Conservation (phyloP, 192 early-diverging fungal species). For the Phycomyces blakesleeanus region DNA sequence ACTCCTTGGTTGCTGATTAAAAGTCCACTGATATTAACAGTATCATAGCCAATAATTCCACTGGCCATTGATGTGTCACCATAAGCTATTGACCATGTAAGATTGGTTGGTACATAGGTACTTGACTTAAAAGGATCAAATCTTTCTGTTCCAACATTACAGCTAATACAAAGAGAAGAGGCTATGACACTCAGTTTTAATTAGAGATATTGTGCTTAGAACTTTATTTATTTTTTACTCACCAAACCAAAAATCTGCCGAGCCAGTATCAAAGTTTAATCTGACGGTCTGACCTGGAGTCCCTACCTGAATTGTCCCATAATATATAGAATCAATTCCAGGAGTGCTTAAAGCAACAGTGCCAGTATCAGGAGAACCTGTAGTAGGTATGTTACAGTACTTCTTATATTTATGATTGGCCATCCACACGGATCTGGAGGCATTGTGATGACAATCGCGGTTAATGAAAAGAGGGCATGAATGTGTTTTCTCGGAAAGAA, state of each 20-base stretch:
- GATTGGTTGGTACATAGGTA: constrained; percentile 50
- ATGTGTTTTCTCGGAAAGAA: too few relatives aligned
- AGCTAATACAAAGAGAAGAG: constrained; percentile 30
- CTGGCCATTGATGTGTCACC: constrained; percentile 40
- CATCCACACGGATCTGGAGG: constrained; percentile 13
- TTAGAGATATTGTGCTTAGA: not conserved
- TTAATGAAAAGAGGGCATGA: constrained; percentile 9
- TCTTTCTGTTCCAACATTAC: constrained; percentile 39
- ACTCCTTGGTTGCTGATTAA: constrained; percentile 31
- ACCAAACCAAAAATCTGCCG: constrained; percentile 64
- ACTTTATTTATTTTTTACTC: not conserved
- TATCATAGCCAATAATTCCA: constrained; percentile 26
- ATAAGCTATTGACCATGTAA: constrained; percentile 49
- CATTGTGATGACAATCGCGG: constrained; percentile 17
- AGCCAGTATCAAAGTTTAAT: constrained; percentile 69
- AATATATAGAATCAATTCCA: constrained; percentile 54
- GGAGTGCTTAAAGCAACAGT: constrained; percentile 7
- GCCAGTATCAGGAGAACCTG: not conserved
- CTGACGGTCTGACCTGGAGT: constrained; percentile 65
- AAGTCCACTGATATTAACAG: constrained; percentile 26
- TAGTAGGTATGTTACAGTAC: not conserved
- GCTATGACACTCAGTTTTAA: constrained; percentile 7
- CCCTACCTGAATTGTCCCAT: constrained; percentile 58
- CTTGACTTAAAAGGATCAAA: constrained; percentile 49
- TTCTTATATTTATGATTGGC: constrained; percentile 19